Conservation (phyloP, 2,329 filamentous ascomycete species). For the Cladorrhinum sp. region DNA sequence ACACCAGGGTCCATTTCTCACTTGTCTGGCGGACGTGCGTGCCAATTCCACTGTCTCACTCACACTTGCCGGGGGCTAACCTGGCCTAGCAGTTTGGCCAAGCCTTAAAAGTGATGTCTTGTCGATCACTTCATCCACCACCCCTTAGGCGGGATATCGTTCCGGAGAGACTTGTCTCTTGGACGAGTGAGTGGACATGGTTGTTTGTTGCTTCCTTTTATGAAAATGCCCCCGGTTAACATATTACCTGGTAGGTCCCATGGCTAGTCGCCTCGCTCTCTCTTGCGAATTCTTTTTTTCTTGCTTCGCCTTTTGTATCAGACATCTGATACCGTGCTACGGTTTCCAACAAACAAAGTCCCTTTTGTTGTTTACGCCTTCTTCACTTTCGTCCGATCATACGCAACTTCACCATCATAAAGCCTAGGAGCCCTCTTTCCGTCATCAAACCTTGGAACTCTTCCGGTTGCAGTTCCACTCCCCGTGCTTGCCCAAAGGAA, state of each 20-base stretch:
- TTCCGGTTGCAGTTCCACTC: not conserved
- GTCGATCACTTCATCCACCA: constrained; percentile 5
- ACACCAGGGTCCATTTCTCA: not conserved
- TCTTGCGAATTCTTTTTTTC: not conserved
- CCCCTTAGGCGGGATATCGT: constrained; percentile 1
- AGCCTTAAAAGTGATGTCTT: constrained; percentile 1
- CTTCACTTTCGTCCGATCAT: not conserved
- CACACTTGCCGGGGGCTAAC: not conserved
- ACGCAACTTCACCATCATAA: not conserved
- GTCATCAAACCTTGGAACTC: not conserved
- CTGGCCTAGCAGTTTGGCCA: not conserved
- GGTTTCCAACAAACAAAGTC: not conserved
- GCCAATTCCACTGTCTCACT: not conserved
- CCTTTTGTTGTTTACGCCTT: not conserved
- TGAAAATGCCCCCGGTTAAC: no score
- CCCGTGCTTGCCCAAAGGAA: not conserved
- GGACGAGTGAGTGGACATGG: not conserved
- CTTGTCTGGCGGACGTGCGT: no score
- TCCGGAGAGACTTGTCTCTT: not conserved
- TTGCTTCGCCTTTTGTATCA: not conserved
- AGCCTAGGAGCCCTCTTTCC: not conserved
- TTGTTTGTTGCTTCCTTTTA: constrained; percentile 1
- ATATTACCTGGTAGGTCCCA: no score
- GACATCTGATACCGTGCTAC: not conserved
- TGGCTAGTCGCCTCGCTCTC: no score